These are phyloP conservation scores for Scheffersomyces parashehatae DNA, from an alignment of 1,139 yeast species.

Conservation along the genomic window DNA sequence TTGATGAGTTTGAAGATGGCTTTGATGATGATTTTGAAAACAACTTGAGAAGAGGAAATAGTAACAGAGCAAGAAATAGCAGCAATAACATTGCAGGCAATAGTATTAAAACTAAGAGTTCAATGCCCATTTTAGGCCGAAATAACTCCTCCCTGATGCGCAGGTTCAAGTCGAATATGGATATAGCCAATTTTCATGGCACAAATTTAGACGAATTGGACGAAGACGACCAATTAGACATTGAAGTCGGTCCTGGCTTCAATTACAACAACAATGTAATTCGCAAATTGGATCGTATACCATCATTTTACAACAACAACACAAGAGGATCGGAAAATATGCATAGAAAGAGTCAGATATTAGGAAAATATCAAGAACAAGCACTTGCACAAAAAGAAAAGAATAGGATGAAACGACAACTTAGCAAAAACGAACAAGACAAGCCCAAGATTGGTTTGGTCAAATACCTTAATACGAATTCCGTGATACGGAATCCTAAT, in stretches of 20 bases:
- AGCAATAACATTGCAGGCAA: background rate
- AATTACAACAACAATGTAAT: constrained; percentile 37
- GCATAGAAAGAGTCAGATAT: constrained; percentile 23
- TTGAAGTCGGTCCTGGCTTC: constrained; percentile 20
- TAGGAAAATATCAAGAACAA: constrained; percentile 27
- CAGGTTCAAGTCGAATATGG: constrained; percentile 37
- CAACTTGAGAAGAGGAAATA: constrained; percentile 2
- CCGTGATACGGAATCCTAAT: constrained; percentile 12
- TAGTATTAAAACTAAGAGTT: constrained; percentile 17
- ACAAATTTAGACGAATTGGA: constrained; percentile 9
- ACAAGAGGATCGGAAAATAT: constrained; percentile 4
- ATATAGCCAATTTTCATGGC: constrained; percentile 12
- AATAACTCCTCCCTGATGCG: constrained; percentile 16
- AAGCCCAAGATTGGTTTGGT: constrained; percentile 31
- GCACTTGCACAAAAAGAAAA: constrained; percentile 9
- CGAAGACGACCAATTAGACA: constrained; percentile 10
- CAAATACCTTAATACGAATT: constrained; percentile 28
- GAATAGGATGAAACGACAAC: constrained; percentile 4
- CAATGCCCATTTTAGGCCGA: constrained; percentile 28
- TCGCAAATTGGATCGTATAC: constrained; percentile 42
- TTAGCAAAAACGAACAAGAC: constrained; percentile 10
- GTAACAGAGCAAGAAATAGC: constrained; percentile 3
- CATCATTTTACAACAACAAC: constrained; percentile 36
- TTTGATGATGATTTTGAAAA: constrained; percentile 19
- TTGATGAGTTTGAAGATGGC: constrained; percentile 43